Conservation (phyloP, 768 basidiomycete genomes). For the Xerocomellus dryophilus region DNA sequence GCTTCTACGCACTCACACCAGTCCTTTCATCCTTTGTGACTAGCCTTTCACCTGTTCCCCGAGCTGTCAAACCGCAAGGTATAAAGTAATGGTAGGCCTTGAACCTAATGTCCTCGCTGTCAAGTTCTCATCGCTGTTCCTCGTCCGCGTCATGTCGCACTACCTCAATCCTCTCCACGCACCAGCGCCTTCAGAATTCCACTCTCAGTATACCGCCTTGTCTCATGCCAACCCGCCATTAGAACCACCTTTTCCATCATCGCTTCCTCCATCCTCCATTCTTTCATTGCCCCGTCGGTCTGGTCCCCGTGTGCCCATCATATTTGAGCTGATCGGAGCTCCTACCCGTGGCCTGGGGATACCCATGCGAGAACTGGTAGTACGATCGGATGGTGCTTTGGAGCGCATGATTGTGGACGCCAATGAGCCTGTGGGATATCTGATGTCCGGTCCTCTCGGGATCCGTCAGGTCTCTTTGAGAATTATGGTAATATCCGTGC, state of each 20-base stretch:
- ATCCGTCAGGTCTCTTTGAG: conserved; percentile 35
- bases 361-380: conserved; percentile 43
- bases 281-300: conserved; percentile 23
- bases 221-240: conserved; percentile 28
- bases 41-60: conserved; percentile 9
- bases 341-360: conserved; percentile 39
- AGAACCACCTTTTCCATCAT: conserved; percentile 26
- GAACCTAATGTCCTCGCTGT: not conserved
- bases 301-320: conserved; percentile 29
- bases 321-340: conserved; percentile 44
- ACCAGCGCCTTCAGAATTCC: conserved; percentile 33
- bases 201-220: conserved; percentile 34
- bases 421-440: conserved; percentile 38
- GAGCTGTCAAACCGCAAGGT: conserved; percentile 11
- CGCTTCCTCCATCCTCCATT: conserved; percentile 31
- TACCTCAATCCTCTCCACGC: conserved; percentile 46
- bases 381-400: conserved; percentile 35
- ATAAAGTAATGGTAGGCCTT: conserved; percentile 25
- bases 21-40: conserved; percentile 26
- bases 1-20: too few relatives aligned
- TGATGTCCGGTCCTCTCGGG: conserved; percentile 28
- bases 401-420: conserved; percentile 40
- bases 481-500: conserved; percentile 39
- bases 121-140: conserved; percentile 6
- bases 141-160: conserved; percentile 31